Evolutionary conservation across 2,329 filamentous ascomycete genomes (phyloP).

Genomic region (Aspergillus costaricaensis): DNA sequence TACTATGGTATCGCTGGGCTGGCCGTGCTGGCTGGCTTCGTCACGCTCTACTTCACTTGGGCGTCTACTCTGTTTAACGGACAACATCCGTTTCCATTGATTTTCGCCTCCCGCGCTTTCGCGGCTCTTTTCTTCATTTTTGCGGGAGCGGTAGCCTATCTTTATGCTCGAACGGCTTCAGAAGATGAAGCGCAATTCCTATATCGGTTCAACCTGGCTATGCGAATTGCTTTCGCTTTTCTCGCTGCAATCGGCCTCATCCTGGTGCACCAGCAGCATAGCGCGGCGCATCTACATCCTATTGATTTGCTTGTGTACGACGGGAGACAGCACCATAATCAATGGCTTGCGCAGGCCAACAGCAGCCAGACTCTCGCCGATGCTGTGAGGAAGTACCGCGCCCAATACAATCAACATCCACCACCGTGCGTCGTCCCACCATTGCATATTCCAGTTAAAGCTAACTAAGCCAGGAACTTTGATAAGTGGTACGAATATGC

Average conservation of each 20-base stretch:
- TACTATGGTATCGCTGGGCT: slow-evolving; percentile 44
- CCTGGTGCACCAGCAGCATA: slow-evolving; percentile 45
- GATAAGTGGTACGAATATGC: slow-evolving; percentile 63
- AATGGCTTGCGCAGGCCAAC: slow-evolving; percentile 51
- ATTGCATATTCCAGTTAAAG: slow-evolving; percentile 11
- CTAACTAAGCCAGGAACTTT: slow-evolving; percentile 47
- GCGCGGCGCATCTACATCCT: slow-evolving; percentile 51
- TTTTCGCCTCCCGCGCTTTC: slow-evolving; percentile 30
- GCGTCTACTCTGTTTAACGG: slow-evolving; percentile 36
- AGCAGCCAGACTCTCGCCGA: slow-evolving; percentile 51
- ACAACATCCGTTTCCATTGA: slow-evolving; percentile 35
- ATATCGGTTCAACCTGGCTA: slow-evolving; percentile 29
- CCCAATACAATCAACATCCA: slow-evolving; percentile 56
- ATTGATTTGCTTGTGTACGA: slow-evolving; percentile 58
- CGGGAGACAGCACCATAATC: slow-evolving; percentile 51
- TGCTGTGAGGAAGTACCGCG: slow-evolving; percentile 54
- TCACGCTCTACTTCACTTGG: slow-evolving; percentile 38
- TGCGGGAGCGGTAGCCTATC: slow-evolving; percentile 31
- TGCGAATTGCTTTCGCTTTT: slow-evolving; percentile 42
- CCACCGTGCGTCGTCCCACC: slow-evolving; percentile 48
- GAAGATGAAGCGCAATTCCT: slow-evolving; percentile 34
- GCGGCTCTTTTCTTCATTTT: slow-evolving; percentile 36
- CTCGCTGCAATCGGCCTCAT: slow-evolving; percentile 47
- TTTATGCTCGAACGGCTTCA: slow-evolving; percentile 28
- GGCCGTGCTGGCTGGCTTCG: slow-evolving; percentile 38